Conservation (phyloP, 192 early-diverging fungal genomes). For the Coemansia sp. region DNA sequence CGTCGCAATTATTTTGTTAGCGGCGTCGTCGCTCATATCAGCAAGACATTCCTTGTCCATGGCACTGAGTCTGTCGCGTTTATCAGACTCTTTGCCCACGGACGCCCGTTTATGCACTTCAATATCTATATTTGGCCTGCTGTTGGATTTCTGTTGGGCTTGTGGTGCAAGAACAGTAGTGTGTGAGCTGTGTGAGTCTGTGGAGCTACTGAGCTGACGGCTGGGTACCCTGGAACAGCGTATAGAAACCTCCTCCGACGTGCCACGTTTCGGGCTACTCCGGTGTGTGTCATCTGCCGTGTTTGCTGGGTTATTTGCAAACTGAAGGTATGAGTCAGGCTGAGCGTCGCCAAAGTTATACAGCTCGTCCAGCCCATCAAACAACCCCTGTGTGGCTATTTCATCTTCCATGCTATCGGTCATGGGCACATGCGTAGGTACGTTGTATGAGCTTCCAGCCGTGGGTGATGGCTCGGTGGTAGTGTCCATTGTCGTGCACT, state of each 20-base stretch:
- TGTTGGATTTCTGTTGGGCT: background rate
- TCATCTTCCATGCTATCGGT: slow-evolving; percentile 12
- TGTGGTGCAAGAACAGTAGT: background rate
- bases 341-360: slow-evolving; percentile 19
- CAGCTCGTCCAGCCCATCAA: slow-evolving; percentile 45
- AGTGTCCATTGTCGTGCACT: background rate
- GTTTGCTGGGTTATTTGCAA: background rate
- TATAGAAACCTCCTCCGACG: background rate
- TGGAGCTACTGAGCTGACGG: background rate
- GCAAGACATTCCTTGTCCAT: slow-evolving; percentile 5
- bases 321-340: background rate
- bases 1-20: slow-evolving; percentile 17
- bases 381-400: slow-evolving; percentile 29
- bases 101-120: background rate
- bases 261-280: background rate
- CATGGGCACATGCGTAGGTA: background rate
- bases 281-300: background rate
- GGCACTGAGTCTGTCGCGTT: background rate
- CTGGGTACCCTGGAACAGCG: background rate
- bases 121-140: background rate
- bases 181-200: background rate
- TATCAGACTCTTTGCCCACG: background rate
- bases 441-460: background rate
- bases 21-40: slow-evolving; percentile 25
- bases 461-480: background rate